These are phyloP conservation scores for Syncephalastrum contaminatum DNA, from an alignment of 371 early-diverging fungal species.

Conservation along the genomic window DNA sequence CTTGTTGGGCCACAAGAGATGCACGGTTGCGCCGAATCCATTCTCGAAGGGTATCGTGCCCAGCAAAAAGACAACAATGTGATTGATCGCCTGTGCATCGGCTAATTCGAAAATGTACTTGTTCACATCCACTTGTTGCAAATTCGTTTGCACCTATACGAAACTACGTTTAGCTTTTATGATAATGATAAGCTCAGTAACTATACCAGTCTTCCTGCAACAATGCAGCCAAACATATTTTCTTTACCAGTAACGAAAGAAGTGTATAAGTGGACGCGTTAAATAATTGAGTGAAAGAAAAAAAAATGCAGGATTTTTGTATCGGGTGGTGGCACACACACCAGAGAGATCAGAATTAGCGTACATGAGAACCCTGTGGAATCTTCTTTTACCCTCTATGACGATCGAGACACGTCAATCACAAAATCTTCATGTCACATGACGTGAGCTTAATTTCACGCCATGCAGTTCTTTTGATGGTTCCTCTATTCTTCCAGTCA, in stretches of 20 bases:
- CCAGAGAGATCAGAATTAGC: not conserved
- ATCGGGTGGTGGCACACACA: conserved; percentile 3
- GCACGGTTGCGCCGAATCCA: conserved; percentile 86
- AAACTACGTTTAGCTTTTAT: no score
- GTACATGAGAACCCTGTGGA: not conserved
- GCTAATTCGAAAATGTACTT: conserved; percentile 79
- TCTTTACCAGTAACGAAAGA: not conserved
- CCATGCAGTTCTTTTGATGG: no score
- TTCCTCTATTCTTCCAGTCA: no score
- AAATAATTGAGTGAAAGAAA: conserved; percentile 1
- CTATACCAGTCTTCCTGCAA: conserved; percentile 84
- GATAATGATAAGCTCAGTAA: no score
- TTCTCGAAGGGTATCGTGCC: conserved; percentile 85
- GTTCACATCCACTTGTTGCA: conserved; percentile 84
- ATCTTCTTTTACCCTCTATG: not conserved
- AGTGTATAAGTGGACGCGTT: not conserved
- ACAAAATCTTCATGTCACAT: not conserved
- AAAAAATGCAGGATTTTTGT: not conserved
- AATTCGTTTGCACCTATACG: conserved; percentile 82
- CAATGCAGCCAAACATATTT: conserved; percentile 87
- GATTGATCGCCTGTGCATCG: conserved; percentile 84
- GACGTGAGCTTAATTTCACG: no score
- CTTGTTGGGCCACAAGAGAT: conserved; percentile 84
- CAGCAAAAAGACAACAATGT: conserved; percentile 88
- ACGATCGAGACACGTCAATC: not conserved